Base-by-base conservation (phyloP, 805 yeast genomes). In the Saccharomycopsis schoenii region DNA sequence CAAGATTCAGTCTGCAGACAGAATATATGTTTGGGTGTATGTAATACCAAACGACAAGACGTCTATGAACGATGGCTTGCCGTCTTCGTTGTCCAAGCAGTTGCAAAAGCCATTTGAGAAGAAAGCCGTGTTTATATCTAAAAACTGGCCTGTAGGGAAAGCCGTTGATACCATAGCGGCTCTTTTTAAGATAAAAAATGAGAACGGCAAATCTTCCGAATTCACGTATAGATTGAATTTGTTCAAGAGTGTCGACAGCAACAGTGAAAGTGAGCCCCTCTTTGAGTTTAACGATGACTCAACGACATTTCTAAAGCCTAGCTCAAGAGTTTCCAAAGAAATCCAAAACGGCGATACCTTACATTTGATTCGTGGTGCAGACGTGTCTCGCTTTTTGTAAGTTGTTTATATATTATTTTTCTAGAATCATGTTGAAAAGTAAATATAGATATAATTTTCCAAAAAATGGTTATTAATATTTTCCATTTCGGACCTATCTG, bases 121-220 rank as follows among this genome's bases (percentile, higher is more conserved):
- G 62, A 71, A 43, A 68, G 67, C 79, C 0, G 67, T 82, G 19
- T 84, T 68, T 68, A 77, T 83, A 14, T 81, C 82, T 17, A 80
- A 77, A 61, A 71, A 76, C 36, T 83, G 87, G 86, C 81, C 84
- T 0, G 77, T 83, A 39, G 89, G 89, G 1, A 71, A 83, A 60
- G 77, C 82, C 17, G 68, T 84, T 40, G 89, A 84, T 68, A 74
- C 76, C 25, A 75, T 80, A 6, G 78, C 86, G 9, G 79, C 76
- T 36, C 67, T 72, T 43, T 69, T 82, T 61, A 76, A 73, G 60
- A 77, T 84, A 14, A 71, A 71, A 58, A 84, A 84, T 68, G 68
- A 69, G 40, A 84, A 84, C 66, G 82, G 82, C 67, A 67, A 68
- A 39, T 79, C 78, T 2, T 73, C 67, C 42, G 79, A 77, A 29